phyloP scores from a whole-genome alignment of 2,329 filamentous ascomycete genomes.

The Macrophomina tecta region DNA sequence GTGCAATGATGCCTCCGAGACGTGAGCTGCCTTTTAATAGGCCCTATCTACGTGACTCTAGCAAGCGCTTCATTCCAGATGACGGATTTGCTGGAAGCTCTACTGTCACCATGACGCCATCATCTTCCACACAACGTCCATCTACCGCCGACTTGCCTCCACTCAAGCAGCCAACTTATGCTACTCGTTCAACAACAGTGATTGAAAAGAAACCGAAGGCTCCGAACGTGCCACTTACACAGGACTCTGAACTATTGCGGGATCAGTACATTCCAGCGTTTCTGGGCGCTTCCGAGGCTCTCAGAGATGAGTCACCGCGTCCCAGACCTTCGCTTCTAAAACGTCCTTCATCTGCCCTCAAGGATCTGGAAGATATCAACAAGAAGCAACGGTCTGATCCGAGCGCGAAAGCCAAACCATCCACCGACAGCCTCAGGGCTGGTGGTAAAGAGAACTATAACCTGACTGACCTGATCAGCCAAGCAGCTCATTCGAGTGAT shows the following conservation, averaged over 20 bases:
- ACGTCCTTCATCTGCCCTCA: neutral
- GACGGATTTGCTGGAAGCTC: neutral
- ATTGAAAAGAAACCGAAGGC: neutral
- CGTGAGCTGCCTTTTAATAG: conserved; percentile 48
- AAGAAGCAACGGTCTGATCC: neutral
- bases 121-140: neutral
- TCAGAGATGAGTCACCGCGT: neutral
- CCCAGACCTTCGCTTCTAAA: neutral
- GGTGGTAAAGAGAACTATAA: neutral
- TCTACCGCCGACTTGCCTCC: conserved; percentile 20
- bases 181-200: neutral
- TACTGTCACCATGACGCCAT: neutral
- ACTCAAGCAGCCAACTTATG: conserved; percentile 1
- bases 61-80: too few relatives aligned
- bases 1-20: conserved; percentile 41
- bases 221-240: neutral
- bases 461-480: neutral
- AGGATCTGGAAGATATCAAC: neutral
- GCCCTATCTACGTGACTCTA: neutral
- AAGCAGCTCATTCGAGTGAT: neutral
- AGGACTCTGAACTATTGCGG: neutral
- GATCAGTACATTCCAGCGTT: neutral
- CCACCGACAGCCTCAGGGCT: too few relatives aligned
- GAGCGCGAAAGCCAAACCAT: neutral
- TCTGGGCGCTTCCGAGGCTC: neutral